These are phyloP conservation scores for Carex scoparia DNA, from an alignment of 176 grass and related monocot species.

Conservation along the genomic window DNA sequence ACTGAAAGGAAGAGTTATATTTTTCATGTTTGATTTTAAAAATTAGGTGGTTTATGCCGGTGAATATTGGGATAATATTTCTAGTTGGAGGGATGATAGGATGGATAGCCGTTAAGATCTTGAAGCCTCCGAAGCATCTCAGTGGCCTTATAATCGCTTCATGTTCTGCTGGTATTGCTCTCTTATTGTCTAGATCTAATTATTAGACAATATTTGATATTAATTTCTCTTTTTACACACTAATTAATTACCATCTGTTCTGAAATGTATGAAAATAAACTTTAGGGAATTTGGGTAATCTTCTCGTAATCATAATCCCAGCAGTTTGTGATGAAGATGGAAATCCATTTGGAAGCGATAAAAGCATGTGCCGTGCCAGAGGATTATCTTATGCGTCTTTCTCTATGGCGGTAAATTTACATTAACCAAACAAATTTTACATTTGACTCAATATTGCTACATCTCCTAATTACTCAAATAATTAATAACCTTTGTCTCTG, in stretches of 20 bases:
- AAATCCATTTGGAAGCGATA: conserved; percentile 38
- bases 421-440: background rate
- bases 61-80: conserved; percentile 63
- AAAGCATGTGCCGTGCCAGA: conserved; percentile 21
- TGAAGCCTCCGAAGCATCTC: conserved; percentile 51
- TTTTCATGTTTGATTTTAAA: background rate
- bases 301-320: conserved; percentile 54
- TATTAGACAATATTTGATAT: background rate
- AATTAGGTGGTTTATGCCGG: conserved; percentile 78
- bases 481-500: background rate
- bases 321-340: conserved; percentile 54
- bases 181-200: background rate
- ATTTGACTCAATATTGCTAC: background rate
- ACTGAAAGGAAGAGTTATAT: background rate
- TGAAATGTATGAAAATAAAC: background rate
- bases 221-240: background rate
- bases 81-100: conserved; percentile 50
- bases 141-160: conserved; percentile 43
- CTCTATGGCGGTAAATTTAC: conserved; percentile 57
- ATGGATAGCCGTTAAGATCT: conserved; percentile 42
- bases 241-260: background rate
- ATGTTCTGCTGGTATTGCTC: conserved; percentile 44
- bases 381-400: conserved; percentile 71
- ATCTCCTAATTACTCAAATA: background rate
- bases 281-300: conserved; percentile 55